These are phyloP conservation scores for Lactarius akahatsu DNA, from an alignment of 768 basidiomycete species.

Conservation along the genomic window DNA sequence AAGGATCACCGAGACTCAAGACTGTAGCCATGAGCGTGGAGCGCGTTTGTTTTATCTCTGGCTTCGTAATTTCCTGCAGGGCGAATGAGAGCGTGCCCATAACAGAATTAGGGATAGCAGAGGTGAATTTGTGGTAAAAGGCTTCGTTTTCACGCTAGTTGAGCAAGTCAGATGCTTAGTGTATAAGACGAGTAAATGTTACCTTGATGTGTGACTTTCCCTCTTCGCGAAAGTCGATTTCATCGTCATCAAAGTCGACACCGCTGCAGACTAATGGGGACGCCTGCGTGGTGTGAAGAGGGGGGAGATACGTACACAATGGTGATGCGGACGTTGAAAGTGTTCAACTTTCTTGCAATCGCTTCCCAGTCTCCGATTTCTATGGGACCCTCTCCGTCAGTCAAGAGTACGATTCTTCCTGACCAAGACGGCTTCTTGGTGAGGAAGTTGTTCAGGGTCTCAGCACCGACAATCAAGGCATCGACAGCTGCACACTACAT, in stretches of 20 bases:
- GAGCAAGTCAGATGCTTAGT: neutral
- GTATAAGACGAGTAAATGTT: constrained; percentile 14
- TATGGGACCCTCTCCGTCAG: constrained; percentile 78
- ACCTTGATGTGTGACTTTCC: constrained; percentile 78
- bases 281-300: constrained; percentile 2
- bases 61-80: constrained; percentile 55
- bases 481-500: constrained; percentile 61
- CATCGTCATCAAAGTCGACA: constrained; percentile 82
- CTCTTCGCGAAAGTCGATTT: constrained; percentile 59
- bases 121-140: constrained; percentile 57
- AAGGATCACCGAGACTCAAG: constrained; percentile 77
- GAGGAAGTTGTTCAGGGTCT: constrained; percentile 71
- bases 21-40: constrained; percentile 63
- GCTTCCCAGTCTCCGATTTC: constrained; percentile 75
- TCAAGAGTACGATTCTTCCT: constrained; percentile 77
- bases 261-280: constrained; percentile 52
- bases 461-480: constrained; percentile 81
- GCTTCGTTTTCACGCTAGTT: constrained; percentile 70
- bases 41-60: constrained; percentile 65
- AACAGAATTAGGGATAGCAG: constrained; percentile 47
- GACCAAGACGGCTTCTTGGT: constrained; percentile 79
- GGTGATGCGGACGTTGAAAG: constrained; percentile 54
- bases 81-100: constrained; percentile 66
- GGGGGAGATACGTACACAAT: constrained; percentile 58
- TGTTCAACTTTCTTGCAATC: constrained; percentile 63